phyloP scores from a whole-genome alignment of 176 grass and related monocot species.

The Phyllostachys edulis region DNA sequence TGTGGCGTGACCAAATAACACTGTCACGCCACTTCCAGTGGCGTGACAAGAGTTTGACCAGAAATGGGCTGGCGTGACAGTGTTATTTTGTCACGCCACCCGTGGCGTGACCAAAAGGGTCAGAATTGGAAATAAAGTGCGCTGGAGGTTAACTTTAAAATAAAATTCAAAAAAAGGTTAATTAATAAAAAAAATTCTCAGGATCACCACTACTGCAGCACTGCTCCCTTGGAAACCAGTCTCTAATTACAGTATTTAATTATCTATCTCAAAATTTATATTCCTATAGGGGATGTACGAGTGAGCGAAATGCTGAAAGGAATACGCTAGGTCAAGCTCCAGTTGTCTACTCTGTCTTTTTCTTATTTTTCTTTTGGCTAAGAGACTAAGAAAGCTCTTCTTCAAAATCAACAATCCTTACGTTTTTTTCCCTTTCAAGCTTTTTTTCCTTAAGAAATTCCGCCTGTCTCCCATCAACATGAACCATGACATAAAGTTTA shows the following conservation, averaged over 20 bases:
- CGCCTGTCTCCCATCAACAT: not conserved
- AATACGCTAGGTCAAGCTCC: not conserved
- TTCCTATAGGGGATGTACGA: not conserved
- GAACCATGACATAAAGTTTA: not conserved
- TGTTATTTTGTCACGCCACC: too few species aligned
- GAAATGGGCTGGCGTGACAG: too few species aligned
- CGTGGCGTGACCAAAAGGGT: too few species aligned
- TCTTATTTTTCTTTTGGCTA: not conserved
- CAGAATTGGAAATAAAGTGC: too few species aligned
- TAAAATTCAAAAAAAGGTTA: too few species aligned
- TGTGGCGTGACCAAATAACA: too few species aligned
- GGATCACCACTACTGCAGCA: not conserved
- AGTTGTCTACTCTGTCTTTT: not conserved
- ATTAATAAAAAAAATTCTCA: too few species aligned
- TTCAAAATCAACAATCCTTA: not conserved
- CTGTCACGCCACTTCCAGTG: too few species aligned
- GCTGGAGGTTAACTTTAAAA: too few species aligned
- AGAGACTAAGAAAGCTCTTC: not conserved
- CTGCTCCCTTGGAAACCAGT: not conserved
- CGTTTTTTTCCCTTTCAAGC: not conserved
- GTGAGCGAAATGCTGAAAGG: slow-evolving; percentile 28
- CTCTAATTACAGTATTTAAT: not conserved
- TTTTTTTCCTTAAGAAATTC: not conserved
- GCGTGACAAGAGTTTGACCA: too few species aligned
- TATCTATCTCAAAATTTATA: not conserved